A percentile compares a stretch with the other conserved stretches of the same genome.
phyloP scores from a whole-genome alignment of 2,329 filamentous ascomycete species.

The Mycocentrospora acerina region DNA sequence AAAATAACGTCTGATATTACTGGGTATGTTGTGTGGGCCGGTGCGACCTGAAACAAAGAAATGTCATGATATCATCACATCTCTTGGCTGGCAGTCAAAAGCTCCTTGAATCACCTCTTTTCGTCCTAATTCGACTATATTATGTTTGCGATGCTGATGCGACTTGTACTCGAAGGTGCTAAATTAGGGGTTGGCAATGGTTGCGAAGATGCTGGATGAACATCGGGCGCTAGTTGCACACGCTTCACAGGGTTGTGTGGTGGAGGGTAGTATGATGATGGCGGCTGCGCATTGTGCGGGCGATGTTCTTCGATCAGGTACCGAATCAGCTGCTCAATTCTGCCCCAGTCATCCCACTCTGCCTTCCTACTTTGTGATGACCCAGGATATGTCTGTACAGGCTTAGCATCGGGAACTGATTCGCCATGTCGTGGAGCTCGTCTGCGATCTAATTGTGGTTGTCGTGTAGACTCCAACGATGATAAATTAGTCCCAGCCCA shows the following conservation, averaged over 20 bases:
- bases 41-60: no score
- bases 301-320: constrained; percentile 55
- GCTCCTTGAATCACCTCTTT: neutral
- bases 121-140: constrained; percentile 26
- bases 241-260: constrained; percentile 42
- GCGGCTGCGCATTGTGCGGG: constrained; percentile 21
- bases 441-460: neutral
- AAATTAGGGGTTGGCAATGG: constrained; percentile 22
- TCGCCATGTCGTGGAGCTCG: constrained; percentile 19
- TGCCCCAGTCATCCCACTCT: constrained; percentile 81
- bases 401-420: constrained; percentile 43
- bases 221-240: constrained; percentile 35
- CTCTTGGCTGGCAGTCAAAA: no score
- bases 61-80: no score
- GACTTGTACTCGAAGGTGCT: constrained; percentile 44
- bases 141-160: constrained; percentile 49
- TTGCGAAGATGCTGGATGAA: constrained; percentile 16
- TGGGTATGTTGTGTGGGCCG: no score
- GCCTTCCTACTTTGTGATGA: constrained; percentile 59
- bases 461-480: neutral
- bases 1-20: no score
- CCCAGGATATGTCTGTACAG: constrained; percentile 53
- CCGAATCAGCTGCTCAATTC: constrained; percentile 65
- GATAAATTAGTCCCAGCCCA: constrained; percentile 60
- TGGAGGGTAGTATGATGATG: constrained; percentile 36